phyloP scores from a whole-genome alignment of 2,329 filamentous ascomycete genomes.

The Leptographium radiaticola region DNA sequence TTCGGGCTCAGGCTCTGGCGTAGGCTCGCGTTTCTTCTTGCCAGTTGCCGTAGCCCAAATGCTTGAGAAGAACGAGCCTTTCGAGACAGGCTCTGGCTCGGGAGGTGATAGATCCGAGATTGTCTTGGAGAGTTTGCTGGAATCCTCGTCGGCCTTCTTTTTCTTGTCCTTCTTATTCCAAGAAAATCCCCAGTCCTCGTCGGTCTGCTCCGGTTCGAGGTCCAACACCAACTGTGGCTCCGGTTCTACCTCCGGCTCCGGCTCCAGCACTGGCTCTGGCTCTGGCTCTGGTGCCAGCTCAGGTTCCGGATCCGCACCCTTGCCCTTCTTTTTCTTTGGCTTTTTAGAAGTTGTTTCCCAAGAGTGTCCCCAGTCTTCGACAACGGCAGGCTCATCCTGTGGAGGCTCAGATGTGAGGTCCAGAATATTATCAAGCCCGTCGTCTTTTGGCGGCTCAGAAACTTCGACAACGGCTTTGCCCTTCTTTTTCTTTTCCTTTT shows the following conservation, averaged over 20 bases:
- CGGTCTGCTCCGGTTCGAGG: not conserved
- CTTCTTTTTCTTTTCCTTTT: constrained; percentile 22
- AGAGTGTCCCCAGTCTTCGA: no score
- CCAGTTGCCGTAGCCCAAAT: constrained; percentile 30
- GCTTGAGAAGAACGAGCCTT: constrained; percentile 18
- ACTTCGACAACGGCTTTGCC: not conserved
- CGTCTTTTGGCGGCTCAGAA: not conserved
- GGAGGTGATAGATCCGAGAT: not conserved
- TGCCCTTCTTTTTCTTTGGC: not conserved
- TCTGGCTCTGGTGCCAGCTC: not conserved
- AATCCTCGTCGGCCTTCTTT: not conserved
- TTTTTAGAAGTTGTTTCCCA: not conserved
- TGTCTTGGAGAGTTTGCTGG: not conserved
- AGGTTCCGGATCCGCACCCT: not conserved
- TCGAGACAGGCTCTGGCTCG: not conserved
- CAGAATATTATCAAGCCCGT: not conserved
- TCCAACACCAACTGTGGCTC: constrained; percentile 3
- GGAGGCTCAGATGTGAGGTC: constrained; percentile 4
- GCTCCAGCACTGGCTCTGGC: constrained; percentile 1
- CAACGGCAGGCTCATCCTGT: not conserved
- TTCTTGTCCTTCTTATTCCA: constrained; percentile 13
- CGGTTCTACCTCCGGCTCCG: constrained; percentile 5
- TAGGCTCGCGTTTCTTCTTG: constrained; percentile 16
- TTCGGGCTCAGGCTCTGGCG: not conserved
- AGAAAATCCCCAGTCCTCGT: constrained; percentile 15